Percentiles rank a stretch among this genome's conserved stretches.
These are phyloP conservation scores for Alectoria sarmentosa DNA, from an alignment of 495 filamentous ascomycete genomes.

Conservation along the genomic window DNA sequence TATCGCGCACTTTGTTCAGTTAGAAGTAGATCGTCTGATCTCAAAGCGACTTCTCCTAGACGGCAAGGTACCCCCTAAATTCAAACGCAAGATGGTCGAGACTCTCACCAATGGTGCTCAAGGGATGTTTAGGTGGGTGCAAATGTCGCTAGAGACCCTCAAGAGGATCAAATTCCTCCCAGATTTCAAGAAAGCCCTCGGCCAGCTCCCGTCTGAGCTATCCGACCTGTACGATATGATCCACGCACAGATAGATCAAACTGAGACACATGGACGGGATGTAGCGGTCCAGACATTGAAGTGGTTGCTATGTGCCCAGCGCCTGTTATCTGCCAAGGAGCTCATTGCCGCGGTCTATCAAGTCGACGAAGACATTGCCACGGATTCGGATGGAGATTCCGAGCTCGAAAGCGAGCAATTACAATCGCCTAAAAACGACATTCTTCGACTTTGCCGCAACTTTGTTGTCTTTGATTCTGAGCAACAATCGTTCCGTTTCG, in stretches of 20 bases:
- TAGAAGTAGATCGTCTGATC: conserved; percentile 25
- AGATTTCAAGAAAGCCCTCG: conserved; percentile 3
- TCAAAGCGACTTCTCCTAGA: conserved; percentile 17
- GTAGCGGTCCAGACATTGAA: conserved; percentile 7
- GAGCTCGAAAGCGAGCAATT: conserved; percentile 8
- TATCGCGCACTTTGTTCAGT: conserved; percentile 29
- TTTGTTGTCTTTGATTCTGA: conserved; percentile 24
- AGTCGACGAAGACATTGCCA: background rate
- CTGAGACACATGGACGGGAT: background rate
- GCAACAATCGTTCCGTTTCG: conserved; percentile 26
- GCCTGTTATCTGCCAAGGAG: background rate
- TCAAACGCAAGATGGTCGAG: conserved; percentile 22
- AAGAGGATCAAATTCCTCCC: conserved; percentile 1
- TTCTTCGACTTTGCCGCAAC: conserved; percentile 18
- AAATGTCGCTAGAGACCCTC: conserved; percentile 1
- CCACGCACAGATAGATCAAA: background rate
- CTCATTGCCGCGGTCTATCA: background rate
- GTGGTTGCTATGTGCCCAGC: conserved; percentile 13
- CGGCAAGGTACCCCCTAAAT: background rate
- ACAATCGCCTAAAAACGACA: conserved; percentile 4
- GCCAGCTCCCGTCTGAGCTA: background rate
- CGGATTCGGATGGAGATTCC: conserved; percentile 10
- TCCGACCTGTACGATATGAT: conserved; percentile 8
- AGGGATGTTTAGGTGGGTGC: conserved; percentile 13
- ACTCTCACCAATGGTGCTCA: conserved; percentile 5